Base-by-base conservation (phyloP, 1,284 basidiomycete species). In the Phlebopus sp. region DNA sequence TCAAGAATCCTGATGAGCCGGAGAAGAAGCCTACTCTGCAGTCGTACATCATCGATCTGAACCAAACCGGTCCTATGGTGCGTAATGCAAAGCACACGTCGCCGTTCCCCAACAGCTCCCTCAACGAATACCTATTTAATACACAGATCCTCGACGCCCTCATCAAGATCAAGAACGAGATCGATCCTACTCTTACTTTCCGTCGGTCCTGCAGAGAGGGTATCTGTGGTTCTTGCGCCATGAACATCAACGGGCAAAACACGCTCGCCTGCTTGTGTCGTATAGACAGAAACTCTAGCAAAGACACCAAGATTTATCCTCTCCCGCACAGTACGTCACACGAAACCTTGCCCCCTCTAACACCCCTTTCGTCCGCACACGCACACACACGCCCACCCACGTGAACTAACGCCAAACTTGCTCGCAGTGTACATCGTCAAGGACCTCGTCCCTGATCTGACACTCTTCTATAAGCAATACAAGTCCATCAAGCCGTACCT, bases 101-200 rank as follows among this genome's bases (percentile, higher is more conserved):
- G 23, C 18, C 29, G 10, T 19, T 34, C 17, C 14, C 15, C 30
- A 21, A 29, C 32, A 8, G 40, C 15, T 19, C 7, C 17, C 23
- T 45, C 46, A 54, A 14, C 53, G 36, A 6, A 17, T 15, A 17
- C 11, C 21, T 41, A 38, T 14, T 41, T 39, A n/a, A 7, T 5
- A 9, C 42, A 21, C 52, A 85, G 90, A 76, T 95, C 44, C 83
- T 95, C 40, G 93, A 96, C 61, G 91, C 90, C 2, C 81, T 96
- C 60, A 97, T 98, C 75, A 98, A 99, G 76, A 97, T 99, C 70
- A 99, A 99, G 83, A 98, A 98, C 71, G 95, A 98, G 71, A 67
- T 95, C 21, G 96, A 98, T 75, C 90, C 96, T 6, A 97, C 96
- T 2, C 78, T 99, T 38, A 97, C 95, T 14, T 98, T 98, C 80